phyloP scores from a whole-genome alignment of 805 yeast species.

The Wickerhamomyces strasburgensis region DNA sequence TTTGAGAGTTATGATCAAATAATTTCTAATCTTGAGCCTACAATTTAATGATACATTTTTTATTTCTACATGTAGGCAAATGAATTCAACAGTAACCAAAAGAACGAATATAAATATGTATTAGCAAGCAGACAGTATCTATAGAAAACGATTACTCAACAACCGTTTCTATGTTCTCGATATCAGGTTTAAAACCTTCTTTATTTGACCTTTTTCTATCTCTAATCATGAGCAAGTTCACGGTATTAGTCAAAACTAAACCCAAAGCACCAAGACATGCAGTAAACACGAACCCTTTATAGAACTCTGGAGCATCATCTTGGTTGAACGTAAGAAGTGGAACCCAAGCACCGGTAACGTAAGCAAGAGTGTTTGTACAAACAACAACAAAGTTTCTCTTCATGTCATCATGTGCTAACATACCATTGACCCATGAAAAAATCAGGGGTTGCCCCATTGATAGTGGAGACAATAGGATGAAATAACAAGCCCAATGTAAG shows the following conservation, averaged over 20 bases:
- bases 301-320: constrained; percentile 32
- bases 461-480: constrained; percentile 41
- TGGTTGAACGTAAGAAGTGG: constrained; percentile 39
- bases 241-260: not conserved
- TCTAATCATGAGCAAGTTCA: too few relatives aligned
- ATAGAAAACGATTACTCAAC: too few relatives aligned
- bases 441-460: constrained; percentile 53
- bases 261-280: not conserved
- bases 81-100: too few relatives aligned
- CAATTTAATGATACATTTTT: too few relatives aligned
- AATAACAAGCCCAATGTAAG: constrained; percentile 47
- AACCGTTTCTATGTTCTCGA: too few relatives aligned
- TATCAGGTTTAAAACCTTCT: too few relatives aligned
- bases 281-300: constrained; percentile 34
- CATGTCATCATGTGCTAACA: constrained; percentile 31
- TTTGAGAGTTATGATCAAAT: too few relatives aligned
- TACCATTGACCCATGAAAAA: constrained; percentile 51
- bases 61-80: too few relatives aligned
- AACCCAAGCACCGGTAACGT: constrained; percentile 37
- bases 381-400: constrained; percentile 35
- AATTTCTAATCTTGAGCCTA: too few relatives aligned
- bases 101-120: too few relatives aligned
- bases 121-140: too few relatives aligned
- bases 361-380: constrained; percentile 37
- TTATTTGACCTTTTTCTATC: not conserved